Percentiles rank a stretch among this genome's conserved stretches.
These are phyloP conservation scores for Lagerstroemia speciosa DNA, from an alignment of 345 rosid species.

Conservation along the genomic window DNA sequence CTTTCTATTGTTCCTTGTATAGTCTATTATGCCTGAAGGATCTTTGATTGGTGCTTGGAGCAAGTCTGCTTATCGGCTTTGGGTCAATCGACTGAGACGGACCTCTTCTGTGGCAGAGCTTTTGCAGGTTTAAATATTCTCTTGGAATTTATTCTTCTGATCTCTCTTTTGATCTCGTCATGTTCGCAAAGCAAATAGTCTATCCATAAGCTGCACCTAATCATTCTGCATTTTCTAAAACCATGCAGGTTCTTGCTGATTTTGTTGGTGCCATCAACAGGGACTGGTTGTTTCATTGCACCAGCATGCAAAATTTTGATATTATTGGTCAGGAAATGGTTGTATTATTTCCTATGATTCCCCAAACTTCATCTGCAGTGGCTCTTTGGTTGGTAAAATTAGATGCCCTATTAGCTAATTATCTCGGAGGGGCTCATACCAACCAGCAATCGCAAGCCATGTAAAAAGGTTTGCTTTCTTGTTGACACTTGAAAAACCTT, in stretches of 20 bases:
- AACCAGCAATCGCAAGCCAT: background rate
- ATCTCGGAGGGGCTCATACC: slow-evolving; percentile 17
- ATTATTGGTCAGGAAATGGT: slow-evolving; percentile 45
- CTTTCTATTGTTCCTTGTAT: slow-evolving; percentile 16
- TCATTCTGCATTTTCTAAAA: background rate
- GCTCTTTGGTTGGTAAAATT: slow-evolving; percentile 88
- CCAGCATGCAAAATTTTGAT: slow-evolving; percentile 25
- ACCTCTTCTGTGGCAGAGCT: slow-evolving; percentile 79
- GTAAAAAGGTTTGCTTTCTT: background rate
- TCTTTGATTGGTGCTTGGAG: slow-evolving; percentile 94
- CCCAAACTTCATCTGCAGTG: slow-evolving; percentile 83
- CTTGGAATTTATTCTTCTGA: background rate
- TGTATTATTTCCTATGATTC: slow-evolving; percentile 54
- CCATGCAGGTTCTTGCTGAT: slow-evolving; percentile 70
- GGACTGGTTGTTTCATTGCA: slow-evolving; percentile 55
- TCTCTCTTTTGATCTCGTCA: background rate
- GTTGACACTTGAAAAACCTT: background rate
- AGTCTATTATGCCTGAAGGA: slow-evolving; percentile 84
- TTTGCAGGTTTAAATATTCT: slow-evolving; percentile 44
- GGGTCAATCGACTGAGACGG: slow-evolving; percentile 87
- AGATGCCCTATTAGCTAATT: slow-evolving; percentile 62
- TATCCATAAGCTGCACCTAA: background rate
- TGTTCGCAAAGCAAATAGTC: background rate
- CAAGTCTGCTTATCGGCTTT: slow-evolving; percentile 80
- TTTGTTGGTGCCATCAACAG: slow-evolving; percentile 79